Evolutionary conservation across 768 basidiomycete genomes (phyloP), one percentile per base, ranked within the genome.

Genomic region (Mycena crocata): DNA sequence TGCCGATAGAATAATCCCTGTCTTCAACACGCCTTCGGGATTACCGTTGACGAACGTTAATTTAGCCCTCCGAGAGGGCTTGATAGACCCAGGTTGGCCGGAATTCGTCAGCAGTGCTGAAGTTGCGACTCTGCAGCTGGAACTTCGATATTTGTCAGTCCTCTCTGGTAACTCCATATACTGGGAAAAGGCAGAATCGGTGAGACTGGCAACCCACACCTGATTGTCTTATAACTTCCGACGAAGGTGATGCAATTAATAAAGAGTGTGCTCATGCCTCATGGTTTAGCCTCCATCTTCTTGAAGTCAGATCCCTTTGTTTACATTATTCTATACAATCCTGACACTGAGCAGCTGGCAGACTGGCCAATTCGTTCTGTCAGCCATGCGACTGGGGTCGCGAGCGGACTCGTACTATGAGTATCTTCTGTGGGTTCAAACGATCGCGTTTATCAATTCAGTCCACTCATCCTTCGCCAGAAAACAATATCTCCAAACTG

Each of bases 331-430:
- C 55, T 5, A 12, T 8, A 19, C 13, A 52, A 35, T 39, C 35
- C 51, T 63, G 42, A 57, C 21, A 32, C 23, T 14, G 49, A 24
- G 37, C 62, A 60, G 57, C 12, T 71, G 84, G 84, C 65, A 80
- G 2, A 72, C 76, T 15, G 86, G 85, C 6, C 73, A 79, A 63
- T 87, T 82, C 66, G 76, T 89, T 23, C 79, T 87, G 28, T 89
- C 92, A 15, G 87, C 92, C 21, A 93, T 99, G 67, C 89, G 96
- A 15, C 86, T 99, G 24, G 96, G 96, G 30, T 95, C 95, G 35
- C 86, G 95, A 45, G 96, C 92, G 32, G 96, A 99, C 76, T 95
- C 94, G 3, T 98, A 90, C 79, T 99, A 98, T 74, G 96, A 97
- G 77, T 95, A 96, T 74, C 79, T 95, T 19, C 74, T 96, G 92